A percentile compares a stretch with the other conserved stretches of the same genome.
These are phyloP conservation scores for Cyberlindnera petersonii DNA, from an alignment of 805 yeast species.

Conservation along the genomic window DNA sequence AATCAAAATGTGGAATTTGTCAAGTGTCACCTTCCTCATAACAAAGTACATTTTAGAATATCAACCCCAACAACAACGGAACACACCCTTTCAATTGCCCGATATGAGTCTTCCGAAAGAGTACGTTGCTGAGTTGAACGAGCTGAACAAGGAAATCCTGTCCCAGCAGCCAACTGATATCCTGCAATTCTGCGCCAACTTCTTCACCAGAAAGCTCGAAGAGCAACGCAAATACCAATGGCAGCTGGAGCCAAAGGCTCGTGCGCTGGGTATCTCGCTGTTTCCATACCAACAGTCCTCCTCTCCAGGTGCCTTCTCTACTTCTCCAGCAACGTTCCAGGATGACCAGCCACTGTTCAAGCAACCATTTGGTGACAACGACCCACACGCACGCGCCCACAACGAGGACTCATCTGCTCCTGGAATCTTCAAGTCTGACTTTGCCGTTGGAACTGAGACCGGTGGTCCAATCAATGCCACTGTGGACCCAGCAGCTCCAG, in stretches of 20 bases:
- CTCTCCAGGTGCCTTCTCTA: neutral
- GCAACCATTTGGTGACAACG: slow-evolving; percentile 57
- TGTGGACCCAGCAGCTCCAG: slow-evolving; percentile 23
- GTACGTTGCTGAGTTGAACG: slow-evolving; percentile 52
- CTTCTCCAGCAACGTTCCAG: slow-evolving; percentile 6
- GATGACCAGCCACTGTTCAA: slow-evolving; percentile 19
- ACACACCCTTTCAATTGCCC: too few relatives aligned
- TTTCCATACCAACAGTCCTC: slow-evolving; percentile 27
- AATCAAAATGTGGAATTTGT: neutral
- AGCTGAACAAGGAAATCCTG: slow-evolving; percentile 55
- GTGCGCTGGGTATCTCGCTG: slow-evolving; percentile 46
- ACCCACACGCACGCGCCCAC: slow-evolving; percentile 50
- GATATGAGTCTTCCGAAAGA: slow-evolving; percentile 35
- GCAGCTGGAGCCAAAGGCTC: slow-evolving; percentile 46
- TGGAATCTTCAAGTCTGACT: slow-evolving; percentile 24
- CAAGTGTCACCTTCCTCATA: slow-evolving; percentile 1
- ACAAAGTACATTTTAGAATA: neutral
- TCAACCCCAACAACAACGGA: neutral
- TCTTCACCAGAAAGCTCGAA: slow-evolving; percentile 59
- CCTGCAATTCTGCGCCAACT: slow-evolving; percentile 71
- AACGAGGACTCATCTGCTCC: slow-evolving; percentile 27
- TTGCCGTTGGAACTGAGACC: slow-evolving; percentile 24
- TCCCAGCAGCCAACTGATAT: slow-evolving; percentile 60
- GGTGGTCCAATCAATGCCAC: slow-evolving; percentile 15
- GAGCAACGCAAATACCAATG: slow-evolving; percentile 52